phyloP scores from a whole-genome alignment of 352 stramenopile species.

The Pythium dissimile region DNA sequence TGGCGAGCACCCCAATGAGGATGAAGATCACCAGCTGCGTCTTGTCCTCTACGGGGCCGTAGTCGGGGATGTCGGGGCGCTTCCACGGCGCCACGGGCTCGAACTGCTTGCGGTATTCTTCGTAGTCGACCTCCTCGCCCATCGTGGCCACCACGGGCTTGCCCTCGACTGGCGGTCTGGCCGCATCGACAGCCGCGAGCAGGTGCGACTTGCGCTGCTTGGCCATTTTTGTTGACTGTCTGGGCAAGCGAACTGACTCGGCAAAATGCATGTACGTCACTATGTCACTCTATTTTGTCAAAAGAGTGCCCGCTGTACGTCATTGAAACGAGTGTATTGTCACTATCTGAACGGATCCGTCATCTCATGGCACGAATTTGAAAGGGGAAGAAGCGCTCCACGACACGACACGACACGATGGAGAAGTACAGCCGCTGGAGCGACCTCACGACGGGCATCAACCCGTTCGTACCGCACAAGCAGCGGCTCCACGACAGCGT shows the following conservation, averaged over 20 bases:
- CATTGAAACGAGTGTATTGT: not conserved
- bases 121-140: conserved; percentile 35
- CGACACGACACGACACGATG: too few relatives aligned
- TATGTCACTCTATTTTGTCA: not conserved
- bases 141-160: not conserved
- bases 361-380: too few relatives aligned
- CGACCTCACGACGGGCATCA: conserved; percentile 82
- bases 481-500: conserved; percentile 46
- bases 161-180: conserved; percentile 24
- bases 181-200: conserved; percentile 19
- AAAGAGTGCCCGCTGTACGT: conserved; percentile 16
- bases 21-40: conserved; percentile 69
- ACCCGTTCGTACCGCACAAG: conserved; percentile 82
- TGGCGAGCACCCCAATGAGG: conserved; percentile 58
- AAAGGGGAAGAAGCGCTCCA: not conserved
- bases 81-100: conserved; percentile 84
- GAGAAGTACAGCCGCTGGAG: conserved; percentile 87
- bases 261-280: not conserved
- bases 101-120: conserved; percentile 57
- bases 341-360: not conserved
- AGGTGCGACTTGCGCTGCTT: conserved; percentile 26
- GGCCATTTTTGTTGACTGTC: conserved; percentile 16
- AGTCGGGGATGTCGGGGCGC: conserved; percentile 73
- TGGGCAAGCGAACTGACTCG: conserved; percentile 2
- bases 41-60: conserved; percentile 57